Base-by-base conservation (phyloP, 106 monocot species). In the Amphibolis antarctica region DNA sequence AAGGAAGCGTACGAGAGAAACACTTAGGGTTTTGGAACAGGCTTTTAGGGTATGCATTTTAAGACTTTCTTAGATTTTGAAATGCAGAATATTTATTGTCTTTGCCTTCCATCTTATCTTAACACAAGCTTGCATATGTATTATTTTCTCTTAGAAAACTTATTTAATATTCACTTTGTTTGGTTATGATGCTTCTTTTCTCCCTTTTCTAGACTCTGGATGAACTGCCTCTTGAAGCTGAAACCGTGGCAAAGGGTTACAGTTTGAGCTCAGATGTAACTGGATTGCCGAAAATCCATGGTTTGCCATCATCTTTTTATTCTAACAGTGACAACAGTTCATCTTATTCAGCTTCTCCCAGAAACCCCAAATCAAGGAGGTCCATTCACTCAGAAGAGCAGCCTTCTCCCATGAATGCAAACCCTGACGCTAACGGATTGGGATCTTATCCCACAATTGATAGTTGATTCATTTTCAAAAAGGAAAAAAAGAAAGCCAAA, bases 171-270 rank as follows among this genome's bases (percentile, higher is more conserved):
- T 44, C 36, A 9, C 50, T 56, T 13, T 54, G 18, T 66, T 20
- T 2, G 25, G 7, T 53, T 54, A 1, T 54, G 12, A 15, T 44
- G 10, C 45, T 42, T 58, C 42, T 59, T 49, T 61, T 50, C 28
- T 13, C 25, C 23, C 21, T 63, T 24, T 15, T 54, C 22, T 55
- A 96, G 94, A 89, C 89, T 42, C 66, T 89, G 71, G 89, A 96
- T 56, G 89, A 96, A 66, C 71, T 96, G 31, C 89, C 94, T 15
- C 72, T 89, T 28, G 94, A 96, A 63, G 86, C 86, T 3, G 94
- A 89, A 59, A 73, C 68, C 27, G 71, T 86, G 12, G 83, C 86
- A 48, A 96, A 84, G 64, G 94, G 89, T 25, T 89, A 84, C 43
- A 78, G 70, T 19, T 62, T 80, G 55, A 85, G 77, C 12, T n/a